These are phyloP conservation scores for Yamadazyma paraphyllophila DNA, from an alignment of 805 yeast genomes.

Conservation along the genomic window DNA sequence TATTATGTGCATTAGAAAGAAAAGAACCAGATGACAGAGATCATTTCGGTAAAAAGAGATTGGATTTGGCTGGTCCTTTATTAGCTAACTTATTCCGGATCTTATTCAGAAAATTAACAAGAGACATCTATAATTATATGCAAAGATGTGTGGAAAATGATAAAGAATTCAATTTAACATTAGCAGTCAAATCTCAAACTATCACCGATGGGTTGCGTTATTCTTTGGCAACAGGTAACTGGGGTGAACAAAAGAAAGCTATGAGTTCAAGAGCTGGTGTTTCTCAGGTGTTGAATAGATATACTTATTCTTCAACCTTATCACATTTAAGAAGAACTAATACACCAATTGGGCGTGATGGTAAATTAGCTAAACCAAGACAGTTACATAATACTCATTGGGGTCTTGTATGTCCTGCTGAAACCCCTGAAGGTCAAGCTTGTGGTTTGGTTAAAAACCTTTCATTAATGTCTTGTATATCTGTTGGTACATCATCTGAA, in stretches of 20 bases:
- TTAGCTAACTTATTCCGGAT: constrained; percentile 93
- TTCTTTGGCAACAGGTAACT: constrained; percentile 98
- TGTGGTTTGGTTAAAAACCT: constrained; percentile 98
- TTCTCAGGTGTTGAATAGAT: constrained; percentile 95
- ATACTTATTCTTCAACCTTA: constrained; percentile 96
- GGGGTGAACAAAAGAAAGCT: constrained; percentile 99
- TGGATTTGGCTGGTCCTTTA: constrained; percentile 97
- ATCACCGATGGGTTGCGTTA: constrained; percentile 96
- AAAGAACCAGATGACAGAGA: constrained; percentile 99
- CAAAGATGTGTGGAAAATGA: constrained; percentile 98
- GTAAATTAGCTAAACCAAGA: constrained; percentile 98
- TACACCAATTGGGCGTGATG: constrained; percentile 99
- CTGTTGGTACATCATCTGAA: constrained; percentile 96
- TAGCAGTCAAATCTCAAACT: constrained; percentile 96
- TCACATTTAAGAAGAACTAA: constrained; percentile 99
- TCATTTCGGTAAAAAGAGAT: constrained; percentile 97
- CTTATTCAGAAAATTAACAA: constrained; percentile 89
- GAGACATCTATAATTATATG: constrained; percentile 96
- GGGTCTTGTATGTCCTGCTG: constrained; percentile 99
- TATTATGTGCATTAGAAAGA: constrained; percentile 94
- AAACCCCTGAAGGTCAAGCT: constrained; percentile 99
- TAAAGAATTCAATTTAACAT: constrained; percentile 91
- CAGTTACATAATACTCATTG: constrained; percentile 99
- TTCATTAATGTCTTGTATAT: constrained; percentile 94
- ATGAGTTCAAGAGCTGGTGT: constrained; percentile 99